Conservation (phyloP, 768 basidiomycete genomes). For the Phaeotremella skinneri region DNA sequence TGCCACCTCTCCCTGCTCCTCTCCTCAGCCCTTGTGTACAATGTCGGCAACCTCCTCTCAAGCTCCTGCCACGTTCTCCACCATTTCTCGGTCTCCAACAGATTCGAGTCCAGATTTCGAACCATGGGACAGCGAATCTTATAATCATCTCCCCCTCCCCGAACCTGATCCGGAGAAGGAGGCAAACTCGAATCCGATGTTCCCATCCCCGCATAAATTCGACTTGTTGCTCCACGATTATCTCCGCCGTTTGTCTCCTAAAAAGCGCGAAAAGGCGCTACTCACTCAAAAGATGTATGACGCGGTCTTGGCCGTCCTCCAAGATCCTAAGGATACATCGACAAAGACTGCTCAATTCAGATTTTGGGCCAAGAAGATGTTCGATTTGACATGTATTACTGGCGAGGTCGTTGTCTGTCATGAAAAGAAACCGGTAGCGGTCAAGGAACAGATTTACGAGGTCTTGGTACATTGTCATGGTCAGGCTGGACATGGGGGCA, state of each 20-base stretch:
- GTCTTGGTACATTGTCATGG: slow-evolving; percentile 72
- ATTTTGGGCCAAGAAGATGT: slow-evolving; percentile 83
- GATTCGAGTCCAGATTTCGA: not conserved
- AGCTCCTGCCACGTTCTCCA: too few species aligned
- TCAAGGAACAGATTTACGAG: slow-evolving; percentile 74
- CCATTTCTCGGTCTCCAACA: not conserved
- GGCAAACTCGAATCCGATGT: slow-evolving; percentile 31
- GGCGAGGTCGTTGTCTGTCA: slow-evolving; percentile 62
- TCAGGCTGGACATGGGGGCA: slow-evolving; percentile 66
- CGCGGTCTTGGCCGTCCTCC: slow-evolving; percentile 68
- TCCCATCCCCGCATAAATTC: slow-evolving; percentile 65
- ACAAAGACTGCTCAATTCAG: slow-evolving; percentile 67
- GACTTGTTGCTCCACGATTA: slow-evolving; percentile 62
- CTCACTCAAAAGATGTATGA: slow-evolving; percentile 70
- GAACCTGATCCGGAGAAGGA: slow-evolving; percentile 12
- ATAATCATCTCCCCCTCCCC: slow-evolving; percentile 17
- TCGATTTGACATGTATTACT: slow-evolving; percentile 50
- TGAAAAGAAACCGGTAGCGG: slow-evolving; percentile 69
- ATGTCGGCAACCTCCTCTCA: too few species aligned
- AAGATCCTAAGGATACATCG: slow-evolving; percentile 57
- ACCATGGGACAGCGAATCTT: slow-evolving; percentile 1
- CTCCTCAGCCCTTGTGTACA: too few species aligned
- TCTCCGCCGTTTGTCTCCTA: slow-evolving; percentile 60
- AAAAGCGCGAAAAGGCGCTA: slow-evolving; percentile 67
- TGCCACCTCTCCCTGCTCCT: too few species aligned